Conservation (phyloP, 208 protist species). For the Wallacemonas sp. region DNA sequence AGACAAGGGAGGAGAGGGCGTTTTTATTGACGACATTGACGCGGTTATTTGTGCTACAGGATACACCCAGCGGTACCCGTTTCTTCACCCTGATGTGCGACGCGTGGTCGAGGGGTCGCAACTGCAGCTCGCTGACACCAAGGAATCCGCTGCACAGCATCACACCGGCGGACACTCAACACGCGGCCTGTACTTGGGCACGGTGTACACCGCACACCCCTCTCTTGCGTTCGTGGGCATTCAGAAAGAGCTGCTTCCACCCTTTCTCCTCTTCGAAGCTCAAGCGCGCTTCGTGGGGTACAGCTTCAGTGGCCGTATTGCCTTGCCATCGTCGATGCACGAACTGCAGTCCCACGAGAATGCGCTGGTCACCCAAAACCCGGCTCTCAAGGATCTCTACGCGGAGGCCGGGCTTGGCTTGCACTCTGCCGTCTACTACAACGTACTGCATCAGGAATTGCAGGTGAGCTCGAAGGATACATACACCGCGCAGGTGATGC, state of each 20-base stretch:
- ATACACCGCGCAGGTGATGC: slow-evolving; percentile 63
- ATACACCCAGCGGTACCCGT: slow-evolving; percentile 71
- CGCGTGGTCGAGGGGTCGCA: slow-evolving; percentile 45
- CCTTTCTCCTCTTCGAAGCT: slow-evolving; percentile 83
- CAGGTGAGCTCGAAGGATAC: slow-evolving; percentile 76
- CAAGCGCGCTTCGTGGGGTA: slow-evolving; percentile 83
- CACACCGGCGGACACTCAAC: too few relatives aligned
- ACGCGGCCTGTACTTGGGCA: slow-evolving; percentile 77
- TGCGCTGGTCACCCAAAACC: slow-evolving; percentile 36
- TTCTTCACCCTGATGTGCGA: slow-evolving; percentile 68
- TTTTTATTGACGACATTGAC: slow-evolving; percentile 76
- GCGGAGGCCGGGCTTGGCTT: slow-evolving; percentile 48
- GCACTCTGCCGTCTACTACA: slow-evolving; percentile 84
- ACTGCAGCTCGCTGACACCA: slow-evolving; percentile 16
- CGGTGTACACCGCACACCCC: slow-evolving; percentile 49
- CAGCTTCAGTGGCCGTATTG: slow-evolving; percentile 68
- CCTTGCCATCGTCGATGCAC: slow-evolving; percentile 33
- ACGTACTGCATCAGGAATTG: slow-evolving; percentile 78
- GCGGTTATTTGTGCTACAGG: slow-evolving; percentile 83
- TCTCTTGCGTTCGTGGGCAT: slow-evolving; percentile 81
- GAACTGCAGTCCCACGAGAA: slow-evolving; percentile 34
- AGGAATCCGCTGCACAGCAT: too few relatives aligned
- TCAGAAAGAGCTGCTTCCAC: slow-evolving; percentile 76
- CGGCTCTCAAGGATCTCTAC: slow-evolving; percentile 42
- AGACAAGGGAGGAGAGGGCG: slow-evolving; percentile 9